phyloP scores from a whole-genome alignment of 2,329 filamentous ascomycete genomes.

The Aureobasidium leucospermi region DNA sequence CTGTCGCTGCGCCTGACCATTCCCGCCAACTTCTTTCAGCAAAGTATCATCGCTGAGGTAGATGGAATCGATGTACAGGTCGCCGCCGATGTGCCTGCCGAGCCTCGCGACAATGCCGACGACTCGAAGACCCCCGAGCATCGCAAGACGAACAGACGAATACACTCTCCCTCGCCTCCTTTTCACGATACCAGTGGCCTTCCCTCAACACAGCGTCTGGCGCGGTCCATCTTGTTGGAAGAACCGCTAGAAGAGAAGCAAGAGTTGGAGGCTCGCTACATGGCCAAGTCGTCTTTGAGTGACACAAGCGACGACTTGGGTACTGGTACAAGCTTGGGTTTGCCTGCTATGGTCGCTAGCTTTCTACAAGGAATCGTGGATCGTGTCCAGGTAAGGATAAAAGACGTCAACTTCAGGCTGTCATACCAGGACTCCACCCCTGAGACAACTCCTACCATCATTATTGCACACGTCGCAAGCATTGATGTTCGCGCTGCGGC shows the following conservation, averaged over 20 bases:
- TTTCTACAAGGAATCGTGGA: constrained; percentile 70
- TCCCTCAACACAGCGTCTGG: constrained; percentile 65
- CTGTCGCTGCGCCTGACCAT: constrained; percentile 71
- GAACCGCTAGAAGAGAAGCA: constrained; percentile 59
- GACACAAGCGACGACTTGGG: constrained; percentile 56
- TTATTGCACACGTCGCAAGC: background rate
- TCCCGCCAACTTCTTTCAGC: constrained; percentile 80
- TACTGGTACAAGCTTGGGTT: constrained; percentile 61
- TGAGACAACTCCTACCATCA: background rate
- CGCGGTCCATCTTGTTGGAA: constrained; percentile 69
- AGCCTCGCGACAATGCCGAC: background rate
- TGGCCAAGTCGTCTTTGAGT: constrained; percentile 53
- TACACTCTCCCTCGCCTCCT: constrained; percentile 24
- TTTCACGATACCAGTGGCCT: constrained; percentile 34
- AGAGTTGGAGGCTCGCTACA: constrained; percentile 61
- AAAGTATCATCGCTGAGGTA: constrained; percentile 73
- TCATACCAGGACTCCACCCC: background rate
- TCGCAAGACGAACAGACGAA: constrained; percentile 27
- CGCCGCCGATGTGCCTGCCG: constrained; percentile 18
- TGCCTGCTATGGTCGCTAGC: constrained; percentile 63
- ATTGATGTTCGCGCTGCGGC: background rate
- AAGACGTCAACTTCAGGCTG: constrained; percentile 54
- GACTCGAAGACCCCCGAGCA: constrained; percentile 29
- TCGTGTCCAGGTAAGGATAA: constrained; percentile 59
- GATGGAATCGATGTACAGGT: constrained; percentile 67